phyloP scores from a whole-genome alignment of 371 early-diverging fungal genomes.

The Mortierella sp. region DNA sequence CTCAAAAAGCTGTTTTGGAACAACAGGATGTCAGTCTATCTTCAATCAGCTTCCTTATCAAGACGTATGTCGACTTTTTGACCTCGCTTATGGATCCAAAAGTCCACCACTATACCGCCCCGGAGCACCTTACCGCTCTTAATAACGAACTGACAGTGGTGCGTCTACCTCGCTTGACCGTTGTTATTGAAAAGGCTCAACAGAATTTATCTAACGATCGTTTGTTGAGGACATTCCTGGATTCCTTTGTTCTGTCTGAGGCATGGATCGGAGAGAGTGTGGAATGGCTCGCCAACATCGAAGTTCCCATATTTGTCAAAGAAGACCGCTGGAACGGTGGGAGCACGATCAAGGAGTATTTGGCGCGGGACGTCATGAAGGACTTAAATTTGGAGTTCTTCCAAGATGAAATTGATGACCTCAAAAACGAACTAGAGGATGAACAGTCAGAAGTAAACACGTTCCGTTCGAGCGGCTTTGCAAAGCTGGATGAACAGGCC shows the following conservation, averaged over 20 bases:
- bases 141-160: conserved; percentile 49
- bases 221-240: conserved; percentile 39
- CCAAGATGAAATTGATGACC: conserved; percentile 27
- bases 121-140: conserved; percentile 46
- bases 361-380: conserved; percentile 23
- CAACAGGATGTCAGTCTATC: conserved; percentile 51
- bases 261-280: conserved; percentile 57
- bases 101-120: conserved; percentile 52
- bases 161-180: conserved; percentile 35
- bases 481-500: conserved; percentile 50
- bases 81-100: conserved; percentile 56
- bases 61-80: conserved; percentile 54
- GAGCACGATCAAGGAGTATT: conserved; percentile 37
- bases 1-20: conserved; percentile 37
- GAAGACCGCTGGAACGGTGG: conserved; percentile 44
- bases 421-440: conserved; percentile 38
- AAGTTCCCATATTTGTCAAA: conserved; percentile 39
- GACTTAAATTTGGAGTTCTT: conserved; percentile 39
- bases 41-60: conserved; percentile 50
- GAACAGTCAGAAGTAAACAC: conserved; percentile 44
- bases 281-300: conserved; percentile 51
- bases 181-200: conserved; percentile 44
- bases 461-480: conserved; percentile 46
- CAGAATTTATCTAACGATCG: conserved; percentile 51
- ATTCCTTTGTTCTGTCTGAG: conserved; percentile 38